Evolutionary conservation across 768 basidiomycete species (phyloP).

Genomic region (Amanita inopinata): DNA sequence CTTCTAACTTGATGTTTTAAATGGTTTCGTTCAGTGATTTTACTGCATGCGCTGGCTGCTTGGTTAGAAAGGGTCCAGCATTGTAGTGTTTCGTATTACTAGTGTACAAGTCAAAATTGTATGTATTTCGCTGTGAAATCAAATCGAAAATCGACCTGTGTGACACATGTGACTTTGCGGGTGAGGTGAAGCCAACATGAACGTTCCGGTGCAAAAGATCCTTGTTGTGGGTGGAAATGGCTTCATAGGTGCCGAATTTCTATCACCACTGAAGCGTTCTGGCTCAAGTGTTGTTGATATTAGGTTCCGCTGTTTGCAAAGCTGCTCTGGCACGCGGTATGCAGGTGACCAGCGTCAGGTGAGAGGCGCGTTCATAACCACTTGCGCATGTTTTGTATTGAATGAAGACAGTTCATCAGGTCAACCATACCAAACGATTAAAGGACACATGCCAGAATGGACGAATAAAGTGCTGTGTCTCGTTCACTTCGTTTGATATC

Average conservation of each 20-base stretch:
- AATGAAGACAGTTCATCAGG: slow-evolving; percentile 64
- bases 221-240: slow-evolving; percentile 99
- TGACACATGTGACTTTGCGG: not conserved
- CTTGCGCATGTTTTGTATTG: not conserved
- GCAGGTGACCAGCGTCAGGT: slow-evolving; percentile 89
- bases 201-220: slow-evolving; percentile 52
- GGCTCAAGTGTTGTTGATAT: not conserved
- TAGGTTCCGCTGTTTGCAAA: slow-evolving; percentile 90
- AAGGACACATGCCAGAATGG: slow-evolving; percentile 88
- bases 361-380: slow-evolving; percentile 4
- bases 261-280: slow-evolving; percentile 5
- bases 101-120: not conserved
- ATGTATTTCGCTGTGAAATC: too few species aligned
- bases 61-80: not conserved
- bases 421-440: slow-evolving; percentile 75
- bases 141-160: too few species aligned
- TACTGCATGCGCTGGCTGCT: not conserved
- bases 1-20: not conserved
- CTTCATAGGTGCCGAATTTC: slow-evolving; percentile 61
- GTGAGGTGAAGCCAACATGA: slow-evolving; percentile 12
- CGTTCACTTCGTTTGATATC: slow-evolving; percentile 8
- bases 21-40: not conserved
- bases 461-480: slow-evolving; percentile 46
- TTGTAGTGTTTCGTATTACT: not conserved
- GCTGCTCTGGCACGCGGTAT: slow-evolving; percentile 79